Evolutionary conservation across 306 rosid genomes (phyloP).

Genomic region (Parietaria judaica): DNA sequence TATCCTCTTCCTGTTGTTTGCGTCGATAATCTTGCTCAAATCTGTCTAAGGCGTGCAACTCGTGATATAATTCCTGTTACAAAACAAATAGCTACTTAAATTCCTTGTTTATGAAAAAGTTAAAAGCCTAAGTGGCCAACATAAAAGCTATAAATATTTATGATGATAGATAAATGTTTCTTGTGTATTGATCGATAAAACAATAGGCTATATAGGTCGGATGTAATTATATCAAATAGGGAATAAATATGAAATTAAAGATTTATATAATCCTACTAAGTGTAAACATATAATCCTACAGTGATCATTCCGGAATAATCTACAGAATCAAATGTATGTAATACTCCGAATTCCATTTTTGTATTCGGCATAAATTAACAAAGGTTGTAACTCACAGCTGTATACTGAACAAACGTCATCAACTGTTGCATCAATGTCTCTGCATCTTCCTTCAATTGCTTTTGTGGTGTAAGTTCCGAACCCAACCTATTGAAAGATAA

Average conservation of each 20-base stretch:
- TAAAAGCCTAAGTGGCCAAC: neutral
- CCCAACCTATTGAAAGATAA: constrained; percentile 55
- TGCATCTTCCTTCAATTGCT: constrained; percentile 82
- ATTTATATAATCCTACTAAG: too few relatives aligned
- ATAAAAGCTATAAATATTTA: too few relatives aligned
- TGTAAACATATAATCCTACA: too few relatives aligned
- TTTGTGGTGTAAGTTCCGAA: constrained; percentile 66
- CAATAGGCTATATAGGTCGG: too few relatives aligned
- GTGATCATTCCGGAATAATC: too few relatives aligned
- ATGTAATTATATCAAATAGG: too few relatives aligned
- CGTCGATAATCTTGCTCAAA: constrained; percentile 93
- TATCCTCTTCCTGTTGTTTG: constrained; percentile 90
- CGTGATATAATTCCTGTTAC: constrained; percentile 89
- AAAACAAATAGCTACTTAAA: constrained; percentile 14
- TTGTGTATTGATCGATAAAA: too few relatives aligned
- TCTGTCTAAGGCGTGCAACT: constrained; percentile 88
- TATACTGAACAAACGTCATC: constrained; percentile 74
- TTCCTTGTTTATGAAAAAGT: constrained; percentile 6
- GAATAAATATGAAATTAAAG: too few relatives aligned
- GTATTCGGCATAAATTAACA: constrained; percentile 3
- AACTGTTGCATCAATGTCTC: constrained; percentile 73
- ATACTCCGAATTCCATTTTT: too few relatives aligned
- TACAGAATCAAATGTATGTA: too few relatives aligned
- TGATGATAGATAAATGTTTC: too few relatives aligned
- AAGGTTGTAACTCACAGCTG: constrained; percentile 66